Conservation (phyloP, 768 basidiomycete genomes). For the Leucogyrophana mollusca region DNA sequence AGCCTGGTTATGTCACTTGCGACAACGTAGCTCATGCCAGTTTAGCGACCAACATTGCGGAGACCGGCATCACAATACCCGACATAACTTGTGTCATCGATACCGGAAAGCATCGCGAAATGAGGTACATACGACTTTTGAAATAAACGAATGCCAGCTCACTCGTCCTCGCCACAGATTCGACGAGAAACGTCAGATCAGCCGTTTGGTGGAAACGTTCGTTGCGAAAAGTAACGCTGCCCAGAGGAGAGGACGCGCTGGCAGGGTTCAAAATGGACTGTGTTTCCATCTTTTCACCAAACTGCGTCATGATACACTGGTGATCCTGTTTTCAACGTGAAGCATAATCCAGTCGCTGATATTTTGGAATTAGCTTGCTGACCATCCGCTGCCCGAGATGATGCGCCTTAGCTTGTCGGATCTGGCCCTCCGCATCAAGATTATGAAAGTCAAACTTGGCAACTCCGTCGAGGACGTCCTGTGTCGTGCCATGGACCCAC, state of each 20-base stretch:
- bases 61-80: constrained; percentile 98
- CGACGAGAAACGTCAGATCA: constrained; percentile 96
- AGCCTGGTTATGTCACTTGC: constrained; percentile 10
- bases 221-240: constrained; percentile 90
- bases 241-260: constrained; percentile 87
- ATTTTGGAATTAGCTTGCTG: constrained; percentile 60
- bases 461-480: constrained; percentile 88
- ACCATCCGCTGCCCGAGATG: constrained; percentile 94
- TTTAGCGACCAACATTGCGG: constrained; percentile 87
- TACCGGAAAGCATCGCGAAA: constrained; percentile 90
- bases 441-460: constrained; percentile 86
- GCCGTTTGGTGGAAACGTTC: constrained; percentile 87
- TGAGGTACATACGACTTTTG: constrained; percentile 52
- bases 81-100: constrained; percentile 98
- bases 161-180: constrained; percentile 48
- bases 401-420: constrained; percentile 90
- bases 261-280: constrained; percentile 84
- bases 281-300: constrained; percentile 97
- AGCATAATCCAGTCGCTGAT: not conserved
- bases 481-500: constrained; percentile 86
- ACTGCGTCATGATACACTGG: constrained; percentile 77
- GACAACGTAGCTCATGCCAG: constrained; percentile 1
- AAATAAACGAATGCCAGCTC: constrained; percentile 1
- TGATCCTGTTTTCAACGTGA: constrained; percentile 19
- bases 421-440: constrained; percentile 88